phyloP scores from a whole-genome alignment of 768 basidiomycete species.

The Chalciporus sphaerocephalus region DNA sequence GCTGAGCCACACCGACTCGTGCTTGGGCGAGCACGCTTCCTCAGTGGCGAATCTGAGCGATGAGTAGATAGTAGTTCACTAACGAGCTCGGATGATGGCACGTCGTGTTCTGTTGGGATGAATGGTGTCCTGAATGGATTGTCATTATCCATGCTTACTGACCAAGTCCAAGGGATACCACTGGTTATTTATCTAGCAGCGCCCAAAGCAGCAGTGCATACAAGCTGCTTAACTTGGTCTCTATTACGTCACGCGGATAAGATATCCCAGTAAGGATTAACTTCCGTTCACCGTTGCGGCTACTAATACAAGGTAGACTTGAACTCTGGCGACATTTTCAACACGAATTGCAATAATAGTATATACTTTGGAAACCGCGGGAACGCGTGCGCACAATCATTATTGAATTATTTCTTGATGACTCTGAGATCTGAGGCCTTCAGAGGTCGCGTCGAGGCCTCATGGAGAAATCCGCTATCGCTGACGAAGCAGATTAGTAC shows the following conservation, averaged over 20 bases:
- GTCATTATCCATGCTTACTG: slow-evolving; percentile 15
- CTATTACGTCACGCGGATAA: not conserved
- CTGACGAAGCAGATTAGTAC: no score
- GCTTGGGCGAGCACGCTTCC: slow-evolving; percentile 5
- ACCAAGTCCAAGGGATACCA: not conserved
- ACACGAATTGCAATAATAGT: no score
- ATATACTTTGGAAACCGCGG: no score
- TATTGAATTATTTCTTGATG: no score
- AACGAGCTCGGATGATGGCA: not conserved
- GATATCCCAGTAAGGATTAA: slow-evolving; percentile 16
- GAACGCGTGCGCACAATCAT: no score
- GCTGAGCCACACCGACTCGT: slow-evolving; percentile 5
- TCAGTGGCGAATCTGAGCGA: slow-evolving; percentile 7
- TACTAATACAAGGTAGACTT: no score
- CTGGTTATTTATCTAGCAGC: no score
- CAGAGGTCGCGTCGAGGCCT: no score
- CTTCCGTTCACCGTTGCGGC: slow-evolving; percentile 34
- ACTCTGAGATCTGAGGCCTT: no score
- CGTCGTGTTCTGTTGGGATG: slow-evolving; percentile 21
- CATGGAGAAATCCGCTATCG: no score
- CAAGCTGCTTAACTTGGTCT: not conserved
- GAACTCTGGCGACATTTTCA: no score
- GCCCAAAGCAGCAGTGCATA: not conserved
- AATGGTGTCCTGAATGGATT: slow-evolving; percentile 11
- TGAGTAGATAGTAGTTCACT: slow-evolving; percentile 4